Evolutionary conservation across 305 asterid genomes (phyloP).

Genomic region (Fraxinus sp.): DNA sequence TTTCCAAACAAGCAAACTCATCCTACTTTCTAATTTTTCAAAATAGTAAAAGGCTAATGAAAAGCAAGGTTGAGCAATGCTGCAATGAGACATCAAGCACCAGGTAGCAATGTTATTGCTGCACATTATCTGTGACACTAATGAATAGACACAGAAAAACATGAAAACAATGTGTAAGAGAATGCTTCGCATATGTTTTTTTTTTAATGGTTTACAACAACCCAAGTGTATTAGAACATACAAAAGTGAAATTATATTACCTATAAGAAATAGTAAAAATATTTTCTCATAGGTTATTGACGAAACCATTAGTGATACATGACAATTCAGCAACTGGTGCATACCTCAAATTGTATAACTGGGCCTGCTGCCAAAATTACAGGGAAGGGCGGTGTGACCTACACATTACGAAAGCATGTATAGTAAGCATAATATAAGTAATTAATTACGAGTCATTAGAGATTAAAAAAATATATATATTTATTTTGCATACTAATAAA

Average conservation of each 20-base stretch:
- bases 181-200: background rate
- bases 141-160: background rate
- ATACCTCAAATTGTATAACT: conserved; percentile 83
- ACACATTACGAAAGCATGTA: conserved; percentile 33
- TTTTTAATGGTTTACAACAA: background rate
- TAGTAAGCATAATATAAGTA: conserved; percentile 2
- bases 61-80: background rate
- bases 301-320: conserved; percentile 8
- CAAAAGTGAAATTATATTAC: conserved; percentile 5
- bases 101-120: background rate
- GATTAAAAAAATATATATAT: background rate
- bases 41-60: conserved; percentile 9
- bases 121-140: conserved; percentile 3
- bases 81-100: conserved; percentile 3
- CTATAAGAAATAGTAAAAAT: background rate
- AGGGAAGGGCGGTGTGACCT: conserved; percentile 93
- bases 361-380: conserved; percentile 72
- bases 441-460: background rate
- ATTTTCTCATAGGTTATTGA: background rate
- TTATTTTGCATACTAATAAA: background rate
- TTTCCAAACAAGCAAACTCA: conserved; percentile 9
- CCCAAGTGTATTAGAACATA: conserved; percentile 2
- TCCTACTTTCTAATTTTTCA: background rate
- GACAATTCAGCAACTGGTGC: conserved; percentile 16
- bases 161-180: background rate